phyloP scores from a whole-genome alignment of 495 filamentous ascomycete species.

The Cenococcum geophilum region DNA sequence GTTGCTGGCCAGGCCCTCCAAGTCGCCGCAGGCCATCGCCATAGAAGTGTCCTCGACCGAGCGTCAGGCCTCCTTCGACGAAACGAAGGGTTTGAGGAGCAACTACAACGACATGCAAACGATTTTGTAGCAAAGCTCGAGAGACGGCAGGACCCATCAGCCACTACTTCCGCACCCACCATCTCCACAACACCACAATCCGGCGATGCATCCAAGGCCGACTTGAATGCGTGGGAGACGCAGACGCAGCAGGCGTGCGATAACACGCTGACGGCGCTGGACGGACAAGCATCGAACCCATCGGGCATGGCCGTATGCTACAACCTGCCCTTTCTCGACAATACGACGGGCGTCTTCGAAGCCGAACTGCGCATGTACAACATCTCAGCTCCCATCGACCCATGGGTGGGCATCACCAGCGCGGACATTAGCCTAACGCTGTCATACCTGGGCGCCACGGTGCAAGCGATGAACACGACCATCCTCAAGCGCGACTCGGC shows the following conservation, averaged over 20 bases:
- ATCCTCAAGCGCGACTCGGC: slow-evolving; percentile 15
- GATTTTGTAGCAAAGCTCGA: slow-evolving; percentile 20
- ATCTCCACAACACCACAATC: slow-evolving; percentile 23
- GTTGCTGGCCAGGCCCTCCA: slow-evolving; percentile 14
- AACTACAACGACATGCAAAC: slow-evolving; percentile 19
- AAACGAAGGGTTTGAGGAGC: slow-evolving; percentile 17
- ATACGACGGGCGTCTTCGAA: slow-evolving; percentile 57
- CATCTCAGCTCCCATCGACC: slow-evolving; percentile 49
- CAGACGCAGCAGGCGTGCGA: slow-evolving; percentile 49
- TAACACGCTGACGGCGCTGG: slow-evolving; percentile 43
- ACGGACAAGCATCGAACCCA: slow-evolving; percentile 51
- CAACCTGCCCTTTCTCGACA: slow-evolving; percentile 60
- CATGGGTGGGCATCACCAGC: slow-evolving; percentile 52
- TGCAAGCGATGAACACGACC: slow-evolving; percentile 34
- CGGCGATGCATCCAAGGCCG: slow-evolving; percentile 21
- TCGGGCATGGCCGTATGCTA: slow-evolving; percentile 74
- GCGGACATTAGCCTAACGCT: slow-evolving; percentile 53
- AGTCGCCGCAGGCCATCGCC: slow-evolving; percentile 16
- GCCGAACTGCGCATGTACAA: slow-evolving; percentile 66
- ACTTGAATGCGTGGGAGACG: slow-evolving; percentile 45
- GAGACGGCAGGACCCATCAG: slow-evolving; percentile 16
- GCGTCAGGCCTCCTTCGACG: slow-evolving; percentile 14
- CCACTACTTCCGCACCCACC: slow-evolving; percentile 5
- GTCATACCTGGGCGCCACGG: slow-evolving; percentile 53
- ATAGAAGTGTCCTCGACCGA: background rate